Conservation (phyloP, 2,329 filamentous ascomycete species). For the Claviceps monticola region DNA sequence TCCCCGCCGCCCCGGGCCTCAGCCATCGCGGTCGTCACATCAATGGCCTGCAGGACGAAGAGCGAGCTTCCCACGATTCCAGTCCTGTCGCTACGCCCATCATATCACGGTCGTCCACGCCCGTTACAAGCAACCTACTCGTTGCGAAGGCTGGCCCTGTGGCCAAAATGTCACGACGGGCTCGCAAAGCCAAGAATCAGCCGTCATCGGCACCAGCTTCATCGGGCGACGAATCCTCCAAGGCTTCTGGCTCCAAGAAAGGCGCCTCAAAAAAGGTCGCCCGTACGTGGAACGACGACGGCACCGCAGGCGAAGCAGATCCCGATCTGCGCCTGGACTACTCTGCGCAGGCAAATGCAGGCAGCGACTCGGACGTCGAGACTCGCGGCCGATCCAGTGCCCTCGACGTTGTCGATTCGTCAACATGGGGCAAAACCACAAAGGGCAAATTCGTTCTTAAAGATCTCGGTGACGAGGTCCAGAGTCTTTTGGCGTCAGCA, state of each 20-base stretch:
- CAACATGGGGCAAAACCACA: constrained; percentile 72
- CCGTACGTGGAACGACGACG: constrained; percentile 85
- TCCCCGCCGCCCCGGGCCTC: constrained; percentile 22
- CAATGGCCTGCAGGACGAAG: constrained; percentile 19
- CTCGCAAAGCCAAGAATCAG: constrained; percentile 53
- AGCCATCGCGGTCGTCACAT: constrained; percentile 25
- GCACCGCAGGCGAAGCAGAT: constrained; percentile 71
- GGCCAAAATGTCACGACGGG: constrained; percentile 65
- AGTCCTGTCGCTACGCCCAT: constrained; percentile 59
- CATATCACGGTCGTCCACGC: constrained; percentile 67
- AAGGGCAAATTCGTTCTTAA: constrained; percentile 91
- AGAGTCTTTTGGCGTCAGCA: constrained; percentile 74
- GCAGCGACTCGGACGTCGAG: constrained; percentile 37
- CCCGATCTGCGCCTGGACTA: constrained; percentile 68
- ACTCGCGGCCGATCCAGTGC: constrained; percentile 39
- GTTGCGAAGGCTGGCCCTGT: constrained; percentile 62
- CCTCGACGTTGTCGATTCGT: constrained; percentile 61
- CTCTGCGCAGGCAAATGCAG: constrained; percentile 48
- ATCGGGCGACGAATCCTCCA: constrained; percentile 68
- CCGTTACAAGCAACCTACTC: constrained; percentile 47
- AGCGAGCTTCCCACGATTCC: constrained; percentile 45
- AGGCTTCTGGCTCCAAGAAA: constrained; percentile 30
- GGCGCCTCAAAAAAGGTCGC: constrained; percentile 56
- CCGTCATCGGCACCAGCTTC: constrained; percentile 47
- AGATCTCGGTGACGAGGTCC: constrained; percentile 85